Evolutionary conservation across 805 yeast species (phyloP), one percentile per base, ranked within the genome.

Genomic region (Saturnispora halmiae): DNA sequence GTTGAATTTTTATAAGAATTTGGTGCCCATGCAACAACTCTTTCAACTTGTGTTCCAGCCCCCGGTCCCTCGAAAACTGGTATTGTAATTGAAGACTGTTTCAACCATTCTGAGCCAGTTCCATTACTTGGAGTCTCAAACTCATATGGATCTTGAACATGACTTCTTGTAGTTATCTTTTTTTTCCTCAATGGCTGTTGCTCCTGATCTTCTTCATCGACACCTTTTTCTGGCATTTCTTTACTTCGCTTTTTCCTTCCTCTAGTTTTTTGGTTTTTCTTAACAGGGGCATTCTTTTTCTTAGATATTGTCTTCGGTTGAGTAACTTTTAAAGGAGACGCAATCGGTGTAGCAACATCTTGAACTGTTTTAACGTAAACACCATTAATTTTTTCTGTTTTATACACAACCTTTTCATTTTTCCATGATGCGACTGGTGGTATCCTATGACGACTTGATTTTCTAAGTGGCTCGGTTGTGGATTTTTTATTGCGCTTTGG

Each of bases 401-500:
- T 64, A 52, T 82, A 86, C 3, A 82, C 72, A 24, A 82, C 72
- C 45, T 76, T 66, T 59, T 86, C 95, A 52, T 82, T 83, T 55
- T 82, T 73, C 95, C 95, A 86, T 55, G 70, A 82, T 2, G 85
- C 88, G 47, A 86, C 62, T 0, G 94, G 90, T 3, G 79, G 73
- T 6, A 82, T 69, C 46, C 73, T 72, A 0, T 75, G 72, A 51
- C 95, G 67, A 25, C 70, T 66, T 0, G 94, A 82, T 47, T 83
- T 64, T 47, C 94, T 66, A 2, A 73, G 52, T 0, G 76, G 73
- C 10, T 34, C 35, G 15, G n/a, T n/a, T n/a, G n/a, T n/a, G n/a
- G n/a, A n/a, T n/a, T n/a, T n/a, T n/a, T n/a, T n/a, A n/a, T n/a
- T n/a, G n/a, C n/a, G n/a, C 26, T 10, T 22, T 22, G 10, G 26